Base-by-base conservation (phyloP, 768 basidiomycete species). In the Plicaturopsis crispa region DNA sequence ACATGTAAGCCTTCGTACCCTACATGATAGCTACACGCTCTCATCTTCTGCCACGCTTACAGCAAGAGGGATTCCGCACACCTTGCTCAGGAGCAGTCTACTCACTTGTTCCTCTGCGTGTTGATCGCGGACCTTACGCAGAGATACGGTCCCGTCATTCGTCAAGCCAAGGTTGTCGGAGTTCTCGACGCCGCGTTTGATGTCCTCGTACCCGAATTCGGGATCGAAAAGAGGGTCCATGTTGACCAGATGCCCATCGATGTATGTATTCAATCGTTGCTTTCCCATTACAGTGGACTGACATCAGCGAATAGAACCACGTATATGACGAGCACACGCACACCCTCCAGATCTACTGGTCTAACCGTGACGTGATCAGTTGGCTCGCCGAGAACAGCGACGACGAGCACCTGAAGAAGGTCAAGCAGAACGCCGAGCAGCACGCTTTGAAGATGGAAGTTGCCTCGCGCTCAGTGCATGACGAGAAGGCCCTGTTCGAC, bases 241-340 rank as follows among this genome's bases (percentile, higher is more conserved):
- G 89, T 93, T 30, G 96, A 98, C 56, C 92, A 98, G 63, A 96
- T 99, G 89, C 94, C 96, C 18, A 89, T 96, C 42, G 90, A 96
- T 48, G 90, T 92, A 53, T 63, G 82, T 61, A 6, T 33, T 10
- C 16, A 21, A 16, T 28, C 16, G 31, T 38, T 32, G 2, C 22
- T 31, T 35, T n/a, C 4, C 2, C 11, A 36, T 38, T 6, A 32
- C 28, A 13, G 14, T 16, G n/a, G 12, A 18, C 48, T 61, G 21
- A 65, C 44, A 13, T n/a, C 26, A 7, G 20, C 18, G 11, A 36
- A 4, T 47, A 94, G 85, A 97, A 94, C 50, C 85, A 91, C 54
- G 90, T 97, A 36, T 91, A 91, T 55, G 93, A 98, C 53, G 94
- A 97, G 60, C 93, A 94, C 61, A 74, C 75, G 3, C 85, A 96